Conservation (phyloP, 768 basidiomycete species). For the Cystofilobasidium macerans region DNA sequence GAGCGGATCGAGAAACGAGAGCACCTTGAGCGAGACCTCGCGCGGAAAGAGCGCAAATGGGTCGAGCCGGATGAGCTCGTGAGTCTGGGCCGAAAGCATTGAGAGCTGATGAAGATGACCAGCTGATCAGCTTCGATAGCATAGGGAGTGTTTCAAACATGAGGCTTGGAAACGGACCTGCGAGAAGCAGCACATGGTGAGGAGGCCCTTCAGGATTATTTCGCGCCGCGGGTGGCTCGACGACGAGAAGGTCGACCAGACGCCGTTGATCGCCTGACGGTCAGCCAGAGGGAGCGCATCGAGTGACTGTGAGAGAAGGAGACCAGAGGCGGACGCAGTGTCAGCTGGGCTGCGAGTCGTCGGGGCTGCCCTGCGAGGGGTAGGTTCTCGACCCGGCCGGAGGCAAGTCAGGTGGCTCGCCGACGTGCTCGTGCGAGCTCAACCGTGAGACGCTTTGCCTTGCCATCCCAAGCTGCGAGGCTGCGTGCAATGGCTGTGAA, state of each 20-base stretch:
- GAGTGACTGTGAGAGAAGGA: slow-evolving; percentile 53
- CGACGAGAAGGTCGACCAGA: slow-evolving; percentile 95
- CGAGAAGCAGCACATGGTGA: slow-evolving; percentile 94
- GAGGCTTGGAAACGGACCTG: slow-evolving; percentile 29
- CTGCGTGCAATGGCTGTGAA: no score
- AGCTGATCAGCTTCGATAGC: background rate
- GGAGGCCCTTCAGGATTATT: slow-evolving; percentile 86
- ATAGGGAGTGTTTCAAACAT: background rate
- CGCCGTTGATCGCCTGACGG: slow-evolving; percentile 71
- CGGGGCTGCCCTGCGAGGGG: no score
- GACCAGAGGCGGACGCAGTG: background rate
- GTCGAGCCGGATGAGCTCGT: slow-evolving; percentile 87
- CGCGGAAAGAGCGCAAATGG: slow-evolving; percentile 82
- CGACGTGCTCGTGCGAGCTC: no score
- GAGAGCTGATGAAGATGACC: slow-evolving; percentile 58
- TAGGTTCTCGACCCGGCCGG: no score
- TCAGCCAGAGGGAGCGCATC: slow-evolving; percentile 79
- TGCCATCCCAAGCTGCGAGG: no score
- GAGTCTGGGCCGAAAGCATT: slow-evolving; percentile 81
- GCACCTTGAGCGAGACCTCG: slow-evolving; percentile 75
- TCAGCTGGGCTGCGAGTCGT: no score
- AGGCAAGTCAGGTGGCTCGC: no score
- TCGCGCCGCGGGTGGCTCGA: slow-evolving; percentile 82
- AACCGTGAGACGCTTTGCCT: no score
- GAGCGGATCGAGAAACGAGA: slow-evolving; percentile 79